Base-by-base conservation (phyloP, 495 filamentous ascomycete genomes). In the Cercophora samala region DNA sequence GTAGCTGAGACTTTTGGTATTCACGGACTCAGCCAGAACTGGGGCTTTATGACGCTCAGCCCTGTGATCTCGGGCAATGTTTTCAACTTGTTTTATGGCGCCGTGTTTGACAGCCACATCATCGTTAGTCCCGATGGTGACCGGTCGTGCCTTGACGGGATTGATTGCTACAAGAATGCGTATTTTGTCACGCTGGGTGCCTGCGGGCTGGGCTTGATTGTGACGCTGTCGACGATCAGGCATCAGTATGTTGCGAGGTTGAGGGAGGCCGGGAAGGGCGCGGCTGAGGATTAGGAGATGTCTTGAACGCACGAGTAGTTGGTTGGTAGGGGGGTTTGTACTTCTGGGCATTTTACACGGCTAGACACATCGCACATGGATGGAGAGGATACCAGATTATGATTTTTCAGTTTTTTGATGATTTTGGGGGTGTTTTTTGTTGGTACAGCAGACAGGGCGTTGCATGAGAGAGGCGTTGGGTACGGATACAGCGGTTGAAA, bases 1-100 rank as follows among this genome's bases (percentile, higher is more conserved):
- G 90, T 93, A 3, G 91, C 93, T 15, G 93, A 98, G 73, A 88
- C 90, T 3, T 99, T 99, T 75, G 95, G 96, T 26, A 88, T 97
- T 51, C 82, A 87, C 66, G 93, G 95, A n/a, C 82, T 99, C 21
- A 89, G 86, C 69, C 89, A 91, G 76, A 96, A 96, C 77, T 99
- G 94, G 92, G 95, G 95, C 37, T 89, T 88, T 69, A 97, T 99
- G 90, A 97, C 91, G 0, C 79, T 98, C 19, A 86, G 89, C 15
- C 93, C 93, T 0, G 89, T 96, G 5, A 79, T 97, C 61, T 91
- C 87, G 19, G 91, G 91, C 53, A 96, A 98, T 65, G 77, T 97
- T 32, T 97, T 97, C 81, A 98, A 97, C 77, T 77, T 98, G 4
- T 84, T 92, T 56, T 99, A 98, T 74, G 91, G 91, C 60, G 73